Base-by-base conservation (phyloP, 2,329 filamentous ascomycete species). In the Biscogniauxia mediterranea region DNA sequence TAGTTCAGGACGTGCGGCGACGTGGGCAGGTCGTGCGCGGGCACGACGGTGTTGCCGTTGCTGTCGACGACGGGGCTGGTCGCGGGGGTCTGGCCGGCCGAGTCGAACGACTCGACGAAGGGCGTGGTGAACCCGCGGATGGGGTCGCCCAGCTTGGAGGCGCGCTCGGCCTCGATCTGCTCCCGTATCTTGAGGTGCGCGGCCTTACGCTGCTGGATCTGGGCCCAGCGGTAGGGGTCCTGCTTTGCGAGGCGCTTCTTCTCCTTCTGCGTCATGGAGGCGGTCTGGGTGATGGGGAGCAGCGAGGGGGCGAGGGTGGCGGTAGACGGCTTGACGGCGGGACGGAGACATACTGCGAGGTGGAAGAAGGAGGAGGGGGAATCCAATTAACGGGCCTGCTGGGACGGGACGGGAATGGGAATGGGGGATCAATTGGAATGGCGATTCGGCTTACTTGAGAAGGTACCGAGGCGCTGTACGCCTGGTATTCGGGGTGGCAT, bases 211-310 rank as follows among this genome's bases (percentile, higher is more conserved):
- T 93, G 91, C 70, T 90, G 86, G 32, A 91, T 88, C 76, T 96
- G 92, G 2, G 89, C 89, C 77, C 90, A 85, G 62, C 89, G 83
- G 74, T 96, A 97, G 0, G 93, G 93, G 70, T 98, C 92, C 72
- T 86, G 85, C 73, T 89, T 87, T 62, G 84, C 85, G 64, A 85
- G 82, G 62, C 85, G 83, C 74, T 87, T 87, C 77, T 85, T 85
- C 67, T 90, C 85, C 67, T 86, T 82, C 56, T 79, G 78, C 49
- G 86, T 85, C 21, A 88, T 74, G 67, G 85, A 86, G 55, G 90
- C 89, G 64, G 85, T 85, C 67, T 91, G 86, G 21, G 70, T 74
- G 68, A 85, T 78, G 73, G 88, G 73, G 69, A 86, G 82, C 70
- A 89, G 78, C 70, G 81, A 80, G 69, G 79, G 81, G 64, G 81